These are phyloP conservation scores for Lentinula lateritia DNA, from an alignment of 768 basidiomycete genomes.

Conservation along the genomic window DNA sequence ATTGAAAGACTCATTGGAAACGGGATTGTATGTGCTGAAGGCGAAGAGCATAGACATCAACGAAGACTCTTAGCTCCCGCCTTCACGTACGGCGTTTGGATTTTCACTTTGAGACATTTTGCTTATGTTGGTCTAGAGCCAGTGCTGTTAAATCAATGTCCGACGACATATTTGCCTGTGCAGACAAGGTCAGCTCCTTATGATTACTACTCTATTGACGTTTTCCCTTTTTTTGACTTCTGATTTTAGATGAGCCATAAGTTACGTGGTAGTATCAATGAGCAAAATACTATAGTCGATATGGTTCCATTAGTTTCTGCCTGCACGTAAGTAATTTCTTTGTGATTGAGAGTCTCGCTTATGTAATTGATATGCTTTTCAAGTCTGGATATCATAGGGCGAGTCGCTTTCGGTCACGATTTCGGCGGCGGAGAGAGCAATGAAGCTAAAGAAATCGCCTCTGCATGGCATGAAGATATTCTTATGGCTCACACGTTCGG, in stretches of 20 bases:
- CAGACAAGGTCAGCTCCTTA: conserved; percentile 16
- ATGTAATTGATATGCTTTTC: conserved; percentile 1
- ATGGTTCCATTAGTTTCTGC: neutral
- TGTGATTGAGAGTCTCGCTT: neutral
- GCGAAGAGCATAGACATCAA: conserved; percentile 28
- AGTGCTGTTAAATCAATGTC: conserved; percentile 29
- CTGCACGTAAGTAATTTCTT: conserved; percentile 7
- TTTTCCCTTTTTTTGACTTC: neutral
- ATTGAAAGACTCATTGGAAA: conserved; percentile 27
- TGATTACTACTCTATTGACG: neutral
- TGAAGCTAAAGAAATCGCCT: conserved; percentile 19
- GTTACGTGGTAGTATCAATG: neutral
- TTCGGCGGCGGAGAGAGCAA: conserved; percentile 17
- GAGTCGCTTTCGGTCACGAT: conserved; percentile 36
- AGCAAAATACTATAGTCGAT: neutral
- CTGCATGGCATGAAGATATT: conserved; percentile 18
- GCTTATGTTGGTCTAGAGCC: conserved; percentile 13
- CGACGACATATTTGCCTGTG: conserved; percentile 25
- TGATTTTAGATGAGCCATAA: neutral
- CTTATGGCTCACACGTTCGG: conserved; percentile 12
- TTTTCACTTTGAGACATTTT: neutral
- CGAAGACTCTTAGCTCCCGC: conserved; percentile 29
- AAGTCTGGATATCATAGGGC: conserved; percentile 25
- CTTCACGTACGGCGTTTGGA: conserved; percentile 25
- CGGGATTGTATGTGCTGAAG: conserved; percentile 32